Percentiles rank a stretch among this genome's conserved stretches.
Evolutionary conservation across 1,139 yeast genomes (phyloP).

Genomic region (Geotrichum siamense): DNA sequence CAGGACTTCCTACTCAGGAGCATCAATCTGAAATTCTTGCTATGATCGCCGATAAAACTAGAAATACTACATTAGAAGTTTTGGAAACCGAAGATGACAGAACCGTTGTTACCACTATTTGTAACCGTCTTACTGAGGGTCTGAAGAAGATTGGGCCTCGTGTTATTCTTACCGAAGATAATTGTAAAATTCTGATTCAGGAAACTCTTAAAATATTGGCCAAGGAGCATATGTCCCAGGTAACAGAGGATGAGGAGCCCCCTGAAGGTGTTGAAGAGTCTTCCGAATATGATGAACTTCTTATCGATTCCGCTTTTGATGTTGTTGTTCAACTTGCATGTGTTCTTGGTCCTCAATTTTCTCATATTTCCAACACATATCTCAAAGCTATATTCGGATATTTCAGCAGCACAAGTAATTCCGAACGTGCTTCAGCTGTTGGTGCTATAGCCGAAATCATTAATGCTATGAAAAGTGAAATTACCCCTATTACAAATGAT

Average conservation of each 20-base stretch:
- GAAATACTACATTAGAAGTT: constrained; percentile 55
- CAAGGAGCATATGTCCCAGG: constrained; percentile 78
- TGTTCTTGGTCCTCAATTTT: constrained; percentile 70
- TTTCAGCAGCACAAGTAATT: constrained; percentile 57
- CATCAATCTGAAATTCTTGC: constrained; percentile 38
- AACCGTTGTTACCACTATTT: constrained; percentile 70
- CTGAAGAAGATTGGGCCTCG: constrained; percentile 66
- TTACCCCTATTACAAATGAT: constrained; percentile 62
- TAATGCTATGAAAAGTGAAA: constrained; percentile 56
- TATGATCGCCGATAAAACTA: constrained; percentile 55
- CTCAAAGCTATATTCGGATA: constrained; percentile 58
- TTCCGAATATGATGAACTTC: constrained; percentile 80
- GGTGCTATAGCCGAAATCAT: constrained; percentile 91
- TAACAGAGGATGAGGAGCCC: constrained; percentile 50
- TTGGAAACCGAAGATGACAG: constrained; percentile 73
- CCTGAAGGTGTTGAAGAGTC: constrained; percentile 55
- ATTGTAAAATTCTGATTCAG: constrained; percentile 59
- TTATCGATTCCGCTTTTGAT: constrained; percentile 80
- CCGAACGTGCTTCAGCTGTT: constrained; percentile 74
- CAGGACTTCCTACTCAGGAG: constrained; percentile 55
- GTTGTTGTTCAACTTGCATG: constrained; percentile 69
- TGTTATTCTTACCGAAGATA: constrained; percentile 52
- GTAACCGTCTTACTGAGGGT: constrained; percentile 69
- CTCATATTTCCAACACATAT: constrained; percentile 63
- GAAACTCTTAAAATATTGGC: constrained; percentile 65